Evolutionary conservation across 495 filamentous ascomycete species (phyloP), one percentile per base, ranked within the genome.

Genomic region (Margaritispora aquatica): DNA sequence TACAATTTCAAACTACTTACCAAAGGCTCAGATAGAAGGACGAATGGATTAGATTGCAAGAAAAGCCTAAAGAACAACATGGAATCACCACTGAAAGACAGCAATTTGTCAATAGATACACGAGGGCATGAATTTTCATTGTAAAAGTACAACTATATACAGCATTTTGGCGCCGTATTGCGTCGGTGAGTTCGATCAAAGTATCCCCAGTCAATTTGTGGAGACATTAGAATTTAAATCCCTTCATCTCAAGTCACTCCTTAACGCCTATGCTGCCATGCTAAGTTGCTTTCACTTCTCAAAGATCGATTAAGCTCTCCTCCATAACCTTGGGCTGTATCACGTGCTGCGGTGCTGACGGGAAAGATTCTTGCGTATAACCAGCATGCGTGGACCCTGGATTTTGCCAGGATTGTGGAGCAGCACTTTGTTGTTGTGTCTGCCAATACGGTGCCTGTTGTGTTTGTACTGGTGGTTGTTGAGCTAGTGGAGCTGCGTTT

Each of bases 251-350:
- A 15, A n/a, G 19, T 8, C 17, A 15, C n/a, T 34, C 20, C 31
- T 56, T 49, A 62, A 62, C 55, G 55, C 63, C 63, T 49, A 44
- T 44, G 38, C 17, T 44, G 19, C 38, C 38, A 44, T 44, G 47
- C 55, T 34, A 34, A n/a, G n/a, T n/a, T n/a, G 59, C 55, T 59
- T 8, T n/a, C 8, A 26, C n/a, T 11, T 51, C 17, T 72, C 73
- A 90, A 57, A 90, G 75, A 68, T 97, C 93, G 73, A 97, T 97
- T 71, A 97, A 74, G 66, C 88, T 92, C 73, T 97, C 93, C 72
- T 97, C 93, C 57, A 90, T 77, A 15, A 83, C 80, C 11, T 83
- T 77, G 55, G 83, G 76, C 38, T 73, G 71, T 57, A 81, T 78
- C 27, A 83, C 77, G 63, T 88, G 80, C 63, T 83, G 84, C 27